Percentiles rank a stretch among this genome's conserved stretches.
Conservation (phyloP, 2,329 filamentous ascomycete species). For the Emericellopsis cladophorae region DNA sequence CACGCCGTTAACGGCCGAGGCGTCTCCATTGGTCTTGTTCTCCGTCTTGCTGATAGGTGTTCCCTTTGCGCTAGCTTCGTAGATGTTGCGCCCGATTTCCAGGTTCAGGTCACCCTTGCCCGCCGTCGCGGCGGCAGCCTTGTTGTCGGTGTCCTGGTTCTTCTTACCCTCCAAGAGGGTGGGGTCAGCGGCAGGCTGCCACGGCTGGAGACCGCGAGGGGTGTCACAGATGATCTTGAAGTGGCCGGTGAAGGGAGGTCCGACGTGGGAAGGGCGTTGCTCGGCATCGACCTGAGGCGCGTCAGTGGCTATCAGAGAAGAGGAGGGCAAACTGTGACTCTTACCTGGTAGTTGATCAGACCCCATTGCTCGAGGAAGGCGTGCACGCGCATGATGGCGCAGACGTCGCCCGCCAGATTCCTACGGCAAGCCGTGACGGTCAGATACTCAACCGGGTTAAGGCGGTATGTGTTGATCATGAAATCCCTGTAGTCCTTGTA, state of each 20-base stretch:
- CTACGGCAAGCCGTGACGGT: constrained; percentile 93
- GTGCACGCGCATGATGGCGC: constrained; percentile 97
- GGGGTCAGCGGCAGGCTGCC: constrained; percentile 79
- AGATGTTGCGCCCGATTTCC: constrained; percentile 90
- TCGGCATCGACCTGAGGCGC: constrained; percentile 78
- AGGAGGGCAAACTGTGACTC: not conserved
- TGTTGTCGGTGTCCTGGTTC: constrained; percentile 57
- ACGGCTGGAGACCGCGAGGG: constrained; percentile 83
- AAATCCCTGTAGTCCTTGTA: constrained; percentile 99
- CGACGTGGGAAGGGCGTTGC: constrained; percentile 86
- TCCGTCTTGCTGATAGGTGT: constrained; percentile 57
- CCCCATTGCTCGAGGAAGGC: constrained; percentile 98
- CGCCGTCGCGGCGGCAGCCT: constrained; percentile 51
- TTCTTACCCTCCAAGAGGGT: constrained; percentile 49
- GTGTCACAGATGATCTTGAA: constrained; percentile 96
- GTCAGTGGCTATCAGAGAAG: not conserved
- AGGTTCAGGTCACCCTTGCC: constrained; percentile 76
- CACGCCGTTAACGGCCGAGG: constrained; percentile 51
- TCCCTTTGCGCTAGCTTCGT: constrained; percentile 78
- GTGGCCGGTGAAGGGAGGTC: constrained; percentile 92
- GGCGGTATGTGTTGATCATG: constrained; percentile 97
- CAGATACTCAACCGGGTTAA: constrained; percentile 92
- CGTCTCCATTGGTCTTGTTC: constrained; percentile 66
- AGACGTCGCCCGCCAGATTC: constrained; percentile 93
- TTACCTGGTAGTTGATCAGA: constrained; percentile 95